Evolutionary conservation across 768 basidiomycete species (phyloP).

Genomic region (Lentinula raphanica): DNA sequence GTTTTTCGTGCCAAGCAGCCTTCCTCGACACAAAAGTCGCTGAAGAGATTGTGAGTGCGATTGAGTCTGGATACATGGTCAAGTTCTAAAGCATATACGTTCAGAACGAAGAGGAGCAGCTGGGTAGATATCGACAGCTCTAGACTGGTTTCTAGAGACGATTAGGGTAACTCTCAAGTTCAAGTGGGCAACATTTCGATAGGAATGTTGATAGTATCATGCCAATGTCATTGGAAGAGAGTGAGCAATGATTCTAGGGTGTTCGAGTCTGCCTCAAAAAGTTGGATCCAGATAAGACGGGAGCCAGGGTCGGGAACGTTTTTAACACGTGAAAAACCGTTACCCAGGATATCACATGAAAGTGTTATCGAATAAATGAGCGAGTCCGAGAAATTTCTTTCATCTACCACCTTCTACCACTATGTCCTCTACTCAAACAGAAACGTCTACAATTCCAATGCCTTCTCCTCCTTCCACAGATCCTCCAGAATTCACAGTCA

Average conservation of each 20-base stretch:
- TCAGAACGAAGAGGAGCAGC: not conserved
- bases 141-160: not conserved
- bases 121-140: conserved; percentile 6
- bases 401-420: conserved; percentile 9
- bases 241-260: too few relatives aligned
- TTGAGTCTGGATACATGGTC: not conserved
- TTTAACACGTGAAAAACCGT: not conserved
- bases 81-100: not conserved
- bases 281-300: not conserved
- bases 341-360: not conserved
- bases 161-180: not conserved
- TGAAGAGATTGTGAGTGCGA: not conserved
- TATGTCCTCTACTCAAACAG: conserved; percentile 17
- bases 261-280: too few relatives aligned
- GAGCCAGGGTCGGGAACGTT: not conserved
- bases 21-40: not conserved
- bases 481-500: conserved; percentile 53
- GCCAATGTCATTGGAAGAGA: too few relatives aligned
- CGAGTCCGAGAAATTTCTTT: not conserved
- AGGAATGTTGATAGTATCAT: too few relatives aligned
- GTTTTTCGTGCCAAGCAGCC: not conserved
- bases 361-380: not conserved
- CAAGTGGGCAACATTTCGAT: too few relatives aligned
- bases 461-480: conserved; percentile 13
- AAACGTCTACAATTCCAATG: conserved; percentile 17